Conservation (phyloP, 352 stramenopile species). For the Phytophthora rubi region DNA sequence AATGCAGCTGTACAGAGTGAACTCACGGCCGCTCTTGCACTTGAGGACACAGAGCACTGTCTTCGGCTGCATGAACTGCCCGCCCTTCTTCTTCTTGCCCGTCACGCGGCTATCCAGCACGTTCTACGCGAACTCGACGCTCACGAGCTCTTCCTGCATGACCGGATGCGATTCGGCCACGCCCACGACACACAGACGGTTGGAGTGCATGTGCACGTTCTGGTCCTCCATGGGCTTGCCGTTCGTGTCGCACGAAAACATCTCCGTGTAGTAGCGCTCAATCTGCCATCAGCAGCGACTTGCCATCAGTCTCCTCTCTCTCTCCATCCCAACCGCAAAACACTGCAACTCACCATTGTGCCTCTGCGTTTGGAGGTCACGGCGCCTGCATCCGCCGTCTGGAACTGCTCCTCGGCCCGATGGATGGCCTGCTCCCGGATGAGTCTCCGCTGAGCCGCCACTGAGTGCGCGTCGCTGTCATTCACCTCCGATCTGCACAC, state of each 20-base stretch:
- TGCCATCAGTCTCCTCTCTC: not conserved
- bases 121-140: slow-evolving; percentile 67
- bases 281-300: slow-evolving; percentile 45
- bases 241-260: slow-evolving; percentile 86
- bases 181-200: slow-evolving; percentile 85
- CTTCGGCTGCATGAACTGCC: slow-evolving; percentile 71
- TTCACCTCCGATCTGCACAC: slow-evolving; percentile 51
- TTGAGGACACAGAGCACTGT: slow-evolving; percentile 73
- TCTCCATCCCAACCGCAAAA: not conserved
- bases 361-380: slow-evolving; percentile 55
- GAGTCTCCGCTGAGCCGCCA: slow-evolving; percentile 80
- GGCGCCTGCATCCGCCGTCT: slow-evolving; percentile 43
- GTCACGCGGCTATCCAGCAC: slow-evolving; percentile 76
- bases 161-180: slow-evolving; percentile 70
- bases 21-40: slow-evolving; percentile 66
- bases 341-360: slow-evolving; percentile 60
- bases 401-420: slow-evolving; percentile 72
- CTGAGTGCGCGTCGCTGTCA: slow-evolving; percentile 60
- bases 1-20: slow-evolving; percentile 81
- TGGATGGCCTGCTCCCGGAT: slow-evolving; percentile 78
- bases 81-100: slow-evolving; percentile 91
- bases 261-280: slow-evolving; percentile 88
- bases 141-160: slow-evolving; percentile 67
- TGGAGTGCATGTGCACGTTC: slow-evolving; percentile 91
- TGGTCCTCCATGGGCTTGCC: slow-evolving; percentile 73